phyloP scores from a whole-genome alignment of 345 rosid species.

The Sisymbrium altissimum region DNA sequence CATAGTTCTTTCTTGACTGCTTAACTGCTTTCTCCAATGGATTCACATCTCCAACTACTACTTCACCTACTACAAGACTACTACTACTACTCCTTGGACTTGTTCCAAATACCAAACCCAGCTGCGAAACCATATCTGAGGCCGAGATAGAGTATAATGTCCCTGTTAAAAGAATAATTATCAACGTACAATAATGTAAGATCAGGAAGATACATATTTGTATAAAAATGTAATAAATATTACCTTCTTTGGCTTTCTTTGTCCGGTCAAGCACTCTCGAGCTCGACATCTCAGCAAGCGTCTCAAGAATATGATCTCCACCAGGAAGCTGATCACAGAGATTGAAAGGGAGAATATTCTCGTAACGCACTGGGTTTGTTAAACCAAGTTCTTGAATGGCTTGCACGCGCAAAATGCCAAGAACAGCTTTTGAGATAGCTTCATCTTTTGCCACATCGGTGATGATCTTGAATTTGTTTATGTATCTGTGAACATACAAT shows the following conservation, averaged over 20 bases:
- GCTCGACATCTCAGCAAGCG: conserved; percentile 68
- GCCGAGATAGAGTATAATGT: conserved; percentile 62
- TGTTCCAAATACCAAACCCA: conserved; percentile 70
- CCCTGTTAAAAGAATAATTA: conserved; percentile 5
- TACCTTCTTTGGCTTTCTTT: conserved; percentile 39
- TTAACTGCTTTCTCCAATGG: conserved; percentile 71
- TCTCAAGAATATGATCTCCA: conserved; percentile 83
- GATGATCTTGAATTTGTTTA: conserved; percentile 55
- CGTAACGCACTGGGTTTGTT: conserved; percentile 39
- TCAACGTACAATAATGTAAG: neutral
- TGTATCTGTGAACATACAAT: conserved; percentile 61
- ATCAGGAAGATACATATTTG: neutral
- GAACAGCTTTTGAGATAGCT: conserved; percentile 78
- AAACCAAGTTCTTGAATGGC: conserved; percentile 76
- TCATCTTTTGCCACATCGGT: conserved; percentile 60
- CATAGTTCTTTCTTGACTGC: conserved; percentile 74
- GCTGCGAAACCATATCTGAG: conserved; percentile 65
- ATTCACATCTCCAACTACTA: conserved; percentile 82
- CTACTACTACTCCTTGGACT: conserved; percentile 40
- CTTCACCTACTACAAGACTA: conserved; percentile 74
- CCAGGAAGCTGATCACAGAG: conserved; percentile 97
- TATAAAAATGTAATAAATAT: neutral
- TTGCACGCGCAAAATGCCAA: conserved; percentile 77
- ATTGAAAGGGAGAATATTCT: conserved; percentile 76
- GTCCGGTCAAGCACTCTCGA: conserved; percentile 47